A percentile compares a stretch with the other conserved stretches of the same genome.
Conservation (phyloP, 2,329 filamentous ascomycete species). For the Monosporascus sp. region DNA sequence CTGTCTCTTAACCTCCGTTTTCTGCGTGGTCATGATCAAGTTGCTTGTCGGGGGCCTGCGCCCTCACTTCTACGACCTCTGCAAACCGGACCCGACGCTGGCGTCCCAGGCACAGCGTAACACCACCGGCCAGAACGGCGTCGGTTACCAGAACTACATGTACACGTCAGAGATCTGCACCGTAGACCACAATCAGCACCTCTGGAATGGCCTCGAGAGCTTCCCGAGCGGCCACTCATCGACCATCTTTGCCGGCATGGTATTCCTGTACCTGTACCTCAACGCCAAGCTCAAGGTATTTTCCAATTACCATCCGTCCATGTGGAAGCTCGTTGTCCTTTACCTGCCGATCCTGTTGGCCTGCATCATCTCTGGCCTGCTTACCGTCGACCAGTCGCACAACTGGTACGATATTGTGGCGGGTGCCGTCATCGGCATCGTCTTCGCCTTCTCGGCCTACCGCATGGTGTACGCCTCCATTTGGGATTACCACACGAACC, state of each 20-base stretch:
- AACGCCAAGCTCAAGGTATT: slow-evolving; percentile 70
- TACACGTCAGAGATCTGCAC: slow-evolving; percentile 61
- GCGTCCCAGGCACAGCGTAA: slow-evolving; percentile 26
- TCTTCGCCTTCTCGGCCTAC: slow-evolving; percentile 59
- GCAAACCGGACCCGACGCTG: slow-evolving; percentile 49
- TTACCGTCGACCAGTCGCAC: slow-evolving; percentile 62
- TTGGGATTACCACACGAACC: slow-evolving; percentile 65
- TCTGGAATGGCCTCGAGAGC: slow-evolving; percentile 58
- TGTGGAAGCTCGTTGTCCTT: slow-evolving; percentile 60
- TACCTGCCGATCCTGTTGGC: slow-evolving; percentile 57
- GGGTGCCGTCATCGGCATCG: slow-evolving; percentile 57
- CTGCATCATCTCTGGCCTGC: slow-evolving; percentile 51
- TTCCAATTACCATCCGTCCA: slow-evolving; percentile 58
- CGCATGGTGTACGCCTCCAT: slow-evolving; percentile 62
- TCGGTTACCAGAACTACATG: slow-evolving; percentile 56
- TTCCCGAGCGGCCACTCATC: slow-evolving; percentile 67
- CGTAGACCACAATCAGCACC: slow-evolving; percentile 41
- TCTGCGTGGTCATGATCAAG: slow-evolving; percentile 65
- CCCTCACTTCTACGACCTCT: slow-evolving; percentile 60
- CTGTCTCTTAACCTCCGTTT: slow-evolving; percentile 50
- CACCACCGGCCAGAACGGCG: slow-evolving; percentile 33
- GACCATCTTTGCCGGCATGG: slow-evolving; percentile 57
- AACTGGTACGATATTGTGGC: slow-evolving; percentile 66
- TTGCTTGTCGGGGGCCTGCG: slow-evolving; percentile 60
- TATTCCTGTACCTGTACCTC: slow-evolving; percentile 62